Evolutionary conservation across 176 grass and related monocot species (phyloP).

Genomic region (Pontederia paniculata): DNA sequence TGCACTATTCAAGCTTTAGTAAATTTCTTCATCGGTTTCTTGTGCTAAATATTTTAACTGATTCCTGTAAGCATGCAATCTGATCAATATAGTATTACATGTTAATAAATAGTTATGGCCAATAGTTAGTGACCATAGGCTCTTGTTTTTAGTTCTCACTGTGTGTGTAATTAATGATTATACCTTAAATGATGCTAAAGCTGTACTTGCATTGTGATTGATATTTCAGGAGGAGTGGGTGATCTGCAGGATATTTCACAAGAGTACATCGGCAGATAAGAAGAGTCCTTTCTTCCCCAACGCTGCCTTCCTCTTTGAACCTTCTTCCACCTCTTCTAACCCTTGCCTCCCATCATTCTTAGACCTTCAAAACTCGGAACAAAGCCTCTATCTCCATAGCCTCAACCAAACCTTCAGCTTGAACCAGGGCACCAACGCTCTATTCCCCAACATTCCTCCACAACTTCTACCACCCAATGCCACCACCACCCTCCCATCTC

Average conservation of each 20-base stretch:
- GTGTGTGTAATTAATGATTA: neutral
- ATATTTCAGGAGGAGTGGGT: slow-evolving; percentile 84
- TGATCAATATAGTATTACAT: too few relatives aligned
- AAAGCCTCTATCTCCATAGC: slow-evolving; percentile 14
- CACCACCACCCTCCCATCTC: neutral
- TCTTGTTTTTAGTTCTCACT: neutral
- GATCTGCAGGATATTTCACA: slow-evolving; percentile 96
- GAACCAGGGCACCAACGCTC: slow-evolving; percentile 19
- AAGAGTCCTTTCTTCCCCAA: slow-evolving; percentile 36
- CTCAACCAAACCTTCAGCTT: slow-evolving; percentile 17
- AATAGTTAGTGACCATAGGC: neutral
- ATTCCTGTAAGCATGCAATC: too few relatives aligned
- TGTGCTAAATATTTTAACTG: too few relatives aligned
- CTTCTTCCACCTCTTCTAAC: slow-evolving; percentile 29
- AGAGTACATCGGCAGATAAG: slow-evolving; percentile 47
- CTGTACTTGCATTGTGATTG: slow-evolving; percentile 3
- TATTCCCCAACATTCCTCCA: slow-evolving; percentile 26
- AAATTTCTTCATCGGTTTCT: too few relatives aligned
- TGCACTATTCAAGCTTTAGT: neutral
- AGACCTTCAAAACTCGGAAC: slow-evolving; percentile 31
- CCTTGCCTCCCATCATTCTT: slow-evolving; percentile 39
- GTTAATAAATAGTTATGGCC: too few relatives aligned
- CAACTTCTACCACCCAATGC: neutral
- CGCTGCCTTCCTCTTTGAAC: slow-evolving; percentile 24
- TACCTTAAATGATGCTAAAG: neutral